These are phyloP conservation scores for Boletus barrowsii DNA, from an alignment of 768 basidiomycete genomes.

Conservation along the genomic window DNA sequence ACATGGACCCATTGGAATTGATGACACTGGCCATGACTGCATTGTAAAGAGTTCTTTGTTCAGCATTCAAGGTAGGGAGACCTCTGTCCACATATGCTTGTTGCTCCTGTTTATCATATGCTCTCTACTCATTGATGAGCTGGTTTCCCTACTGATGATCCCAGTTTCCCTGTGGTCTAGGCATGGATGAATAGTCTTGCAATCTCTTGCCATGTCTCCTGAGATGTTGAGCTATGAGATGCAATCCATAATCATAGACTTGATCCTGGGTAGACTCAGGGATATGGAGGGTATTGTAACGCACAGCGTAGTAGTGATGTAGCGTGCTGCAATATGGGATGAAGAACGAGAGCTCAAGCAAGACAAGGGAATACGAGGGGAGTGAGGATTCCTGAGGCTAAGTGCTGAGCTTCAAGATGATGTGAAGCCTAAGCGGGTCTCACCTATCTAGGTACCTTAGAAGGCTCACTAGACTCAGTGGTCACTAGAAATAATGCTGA, in stretches of 20 bases:
- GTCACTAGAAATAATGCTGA: too few species aligned
- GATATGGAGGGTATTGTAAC: too few species aligned
- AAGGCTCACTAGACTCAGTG: too few species aligned
- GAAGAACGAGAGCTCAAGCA: too few species aligned
- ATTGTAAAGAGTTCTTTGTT: neutral
- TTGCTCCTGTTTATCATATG: neutral
- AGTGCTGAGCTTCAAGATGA: too few species aligned
- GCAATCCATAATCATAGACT: neutral
- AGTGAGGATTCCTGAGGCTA: too few species aligned
- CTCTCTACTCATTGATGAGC: conserved; percentile 15
- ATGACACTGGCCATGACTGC: neutral
- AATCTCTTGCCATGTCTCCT: neutral
- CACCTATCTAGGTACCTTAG: too few species aligned
- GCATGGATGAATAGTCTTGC: neutral
- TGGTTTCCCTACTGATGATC: conserved; percentile 9
- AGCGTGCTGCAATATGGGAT: too few species aligned
- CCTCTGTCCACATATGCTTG: neutral
- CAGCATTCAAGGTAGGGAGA: neutral
- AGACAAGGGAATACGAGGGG: too few species aligned
- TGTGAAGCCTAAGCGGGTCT: too few species aligned
- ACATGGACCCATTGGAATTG: conserved; percentile 1
- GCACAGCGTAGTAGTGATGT: too few species aligned
- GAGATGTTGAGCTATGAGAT: neutral
- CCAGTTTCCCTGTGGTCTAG: conserved; percentile 3
- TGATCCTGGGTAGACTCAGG: neutral